Evolutionary conservation across 805 yeast genomes (phyloP), one percentile per base, ranked within the genome.

Genomic region (Ogataea zsoltii): DNA sequence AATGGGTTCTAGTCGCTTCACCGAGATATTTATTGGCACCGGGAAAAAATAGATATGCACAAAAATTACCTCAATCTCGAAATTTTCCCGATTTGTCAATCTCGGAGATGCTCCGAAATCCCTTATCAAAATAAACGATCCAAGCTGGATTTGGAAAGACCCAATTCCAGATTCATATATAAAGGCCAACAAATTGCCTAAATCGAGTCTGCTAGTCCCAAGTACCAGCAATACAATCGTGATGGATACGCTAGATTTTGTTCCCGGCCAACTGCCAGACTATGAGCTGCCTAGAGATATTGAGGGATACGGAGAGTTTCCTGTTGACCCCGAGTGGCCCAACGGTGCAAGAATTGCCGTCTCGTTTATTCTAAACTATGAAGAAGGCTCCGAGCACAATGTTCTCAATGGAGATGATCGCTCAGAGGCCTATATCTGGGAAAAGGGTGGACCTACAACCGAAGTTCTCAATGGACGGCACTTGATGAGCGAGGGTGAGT

Each of bases 311-410:
- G 65, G 65, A 12, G 62, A 58, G 38, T 38, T 41, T 30, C 53
- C 60, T 12, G 40, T 58, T 19, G 57, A 58, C 32, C 51, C 56
- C 18, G 42, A 56, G 41, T 60, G 65, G 65, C 65, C 65, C 3
- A 46, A 53, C 33, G 44, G 45, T 14, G 50, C 53, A 16, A 55
- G 47, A 29, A 48, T 58, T 21, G 65, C 65, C 6, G 51, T 60
- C 15, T 55, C 60, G 1, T 58, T 60, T 34, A 55, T 60, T 15
- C 45, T 60, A 14, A 60, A 60, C 40, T 58, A 60, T 33, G 65
- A 60, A 45, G 65, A 60, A 49, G 65, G 65, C 37, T 60, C 55
- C 34, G 65, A 60, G 43, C 48, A 44, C 29, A 41, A 41, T 39
- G 31, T 50, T 17, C 23, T 41, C 11, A 32, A 48, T 33, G 53